phyloP scores from a whole-genome alignment of 768 basidiomycete genomes.

The Xerocomus brunneocitrinus region DNA sequence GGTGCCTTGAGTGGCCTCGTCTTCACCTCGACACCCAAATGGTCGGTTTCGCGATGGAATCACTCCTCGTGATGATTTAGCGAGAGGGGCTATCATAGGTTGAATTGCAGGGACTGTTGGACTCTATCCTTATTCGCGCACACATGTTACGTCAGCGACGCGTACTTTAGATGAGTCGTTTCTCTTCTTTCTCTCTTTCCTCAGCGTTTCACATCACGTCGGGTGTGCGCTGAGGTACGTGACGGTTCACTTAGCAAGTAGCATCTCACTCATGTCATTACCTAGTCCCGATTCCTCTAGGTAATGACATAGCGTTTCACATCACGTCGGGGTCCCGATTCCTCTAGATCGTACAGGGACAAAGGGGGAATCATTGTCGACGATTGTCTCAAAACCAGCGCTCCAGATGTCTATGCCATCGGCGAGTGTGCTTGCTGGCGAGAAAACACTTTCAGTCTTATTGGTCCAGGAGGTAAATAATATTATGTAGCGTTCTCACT shows the following conservation, averaged over 20 bases:
- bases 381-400: constrained; percentile 54
- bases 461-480: constrained; percentile 57
- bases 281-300: too few relatives aligned
- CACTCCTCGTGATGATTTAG: constrained; percentile 65
- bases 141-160: too few relatives aligned
- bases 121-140: too few relatives aligned
- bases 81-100: constrained; percentile 46
- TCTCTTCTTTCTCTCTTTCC: too few relatives aligned
- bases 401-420: constrained; percentile 61
- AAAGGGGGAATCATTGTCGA: constrained; percentile 57
- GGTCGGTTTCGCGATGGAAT: constrained; percentile 71
- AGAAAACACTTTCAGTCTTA: constrained; percentile 65
- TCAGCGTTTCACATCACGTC: too few relatives aligned
- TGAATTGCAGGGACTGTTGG: constrained; percentile 42
- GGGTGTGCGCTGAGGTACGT: too few relatives aligned
- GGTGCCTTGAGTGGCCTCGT: constrained; percentile 45
- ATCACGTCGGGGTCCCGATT: too few relatives aligned
- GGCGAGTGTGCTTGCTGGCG: constrained; percentile 74
- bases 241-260: too few relatives aligned
- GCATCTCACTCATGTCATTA: too few relatives aligned
- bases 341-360: too few relatives aligned
- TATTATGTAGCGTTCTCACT: not conserved
- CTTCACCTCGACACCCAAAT: constrained; percentile 48
- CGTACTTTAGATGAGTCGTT: too few relatives aligned
- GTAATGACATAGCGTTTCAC: too few relatives aligned